These are phyloP conservation scores for Orychophragmus violaceus DNA, from an alignment of 345 rosid species.

Conservation along the genomic window DNA sequence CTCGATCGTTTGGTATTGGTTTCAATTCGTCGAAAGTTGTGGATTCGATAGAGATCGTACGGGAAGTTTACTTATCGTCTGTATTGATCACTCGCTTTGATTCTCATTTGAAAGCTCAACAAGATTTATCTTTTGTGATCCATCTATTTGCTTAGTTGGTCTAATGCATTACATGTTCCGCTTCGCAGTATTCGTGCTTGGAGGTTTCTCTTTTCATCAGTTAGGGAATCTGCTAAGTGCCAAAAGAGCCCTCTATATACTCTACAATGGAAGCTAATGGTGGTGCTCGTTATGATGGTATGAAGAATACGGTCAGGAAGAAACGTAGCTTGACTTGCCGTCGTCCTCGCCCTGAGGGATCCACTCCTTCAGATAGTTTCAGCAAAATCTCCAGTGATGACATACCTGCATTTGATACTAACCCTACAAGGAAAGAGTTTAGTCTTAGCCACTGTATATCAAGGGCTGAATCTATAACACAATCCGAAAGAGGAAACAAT, in stretches of 20 bases:
- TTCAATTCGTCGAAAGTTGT: neutral
- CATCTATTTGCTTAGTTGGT: neutral
- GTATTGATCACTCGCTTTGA: neutral
- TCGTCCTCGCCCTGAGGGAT: constrained; percentile 54
- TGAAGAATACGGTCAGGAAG: constrained; percentile 53
- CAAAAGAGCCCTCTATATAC: neutral
- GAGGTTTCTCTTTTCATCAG: neutral
- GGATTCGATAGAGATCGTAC: neutral
- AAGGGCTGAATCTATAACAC: constrained; percentile 37
- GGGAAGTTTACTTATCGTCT: neutral
- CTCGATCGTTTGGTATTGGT: neutral
- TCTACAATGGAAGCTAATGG: constrained; percentile 50
- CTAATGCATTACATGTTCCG: constrained; percentile 5
- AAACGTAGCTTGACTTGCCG: constrained; percentile 64
- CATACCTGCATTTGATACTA: constrained; percentile 40
- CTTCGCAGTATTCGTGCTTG: constrained; percentile 1
- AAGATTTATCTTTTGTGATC: neutral
- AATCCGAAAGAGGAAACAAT: constrained; percentile 34
- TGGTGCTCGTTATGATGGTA: constrained; percentile 29
- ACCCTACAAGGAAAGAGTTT: constrained; percentile 56
- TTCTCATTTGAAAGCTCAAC: neutral
- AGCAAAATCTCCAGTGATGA: constrained; percentile 70
- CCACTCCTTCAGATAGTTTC: constrained; percentile 40
- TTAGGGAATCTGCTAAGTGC: neutral
- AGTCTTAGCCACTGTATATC: constrained; percentile 59